phyloP scores from a whole-genome alignment of 768 basidiomycete genomes.

The Cystofilobasidium ferigula region DNA sequence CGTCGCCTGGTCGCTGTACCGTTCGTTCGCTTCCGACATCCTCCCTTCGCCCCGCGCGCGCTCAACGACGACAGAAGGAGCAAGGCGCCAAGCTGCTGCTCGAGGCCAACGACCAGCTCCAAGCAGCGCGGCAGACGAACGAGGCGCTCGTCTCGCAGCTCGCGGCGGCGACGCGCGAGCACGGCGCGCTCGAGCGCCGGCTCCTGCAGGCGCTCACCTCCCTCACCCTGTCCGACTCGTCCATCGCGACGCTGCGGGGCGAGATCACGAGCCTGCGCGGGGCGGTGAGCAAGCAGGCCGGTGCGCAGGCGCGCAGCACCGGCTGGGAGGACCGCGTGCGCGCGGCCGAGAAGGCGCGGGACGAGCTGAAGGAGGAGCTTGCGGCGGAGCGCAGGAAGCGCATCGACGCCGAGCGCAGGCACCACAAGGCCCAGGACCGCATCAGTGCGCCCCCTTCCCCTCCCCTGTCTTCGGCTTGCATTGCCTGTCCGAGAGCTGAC shows the following conservation, averaged over 20 bases:
- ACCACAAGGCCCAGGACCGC: conserved; percentile 32
- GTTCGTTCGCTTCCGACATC: too few species aligned
- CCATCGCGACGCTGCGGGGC: conserved; percentile 36
- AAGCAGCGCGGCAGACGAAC: conserved; percentile 1
- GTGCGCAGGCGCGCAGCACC: conserved; percentile 30
- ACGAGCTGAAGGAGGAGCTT: conserved; percentile 30
- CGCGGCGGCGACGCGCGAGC: conserved; percentile 13
- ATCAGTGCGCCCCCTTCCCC: conserved; percentile 28
- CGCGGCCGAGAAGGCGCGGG: conserved; percentile 32
- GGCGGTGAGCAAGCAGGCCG: conserved; percentile 30
- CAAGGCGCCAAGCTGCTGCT: conserved; percentile 3
- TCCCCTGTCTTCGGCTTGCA: not conserved
- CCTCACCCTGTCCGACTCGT: conserved; percentile 36
- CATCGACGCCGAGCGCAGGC: conserved; percentile 31
- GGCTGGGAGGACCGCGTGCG: conserved; percentile 32
- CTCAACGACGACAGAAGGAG: not conserved
- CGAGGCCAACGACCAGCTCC: conserved; percentile 20
- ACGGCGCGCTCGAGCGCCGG: conserved; percentile 25
- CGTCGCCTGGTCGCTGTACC: too few species aligned
- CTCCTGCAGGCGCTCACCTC: conserved; percentile 36
- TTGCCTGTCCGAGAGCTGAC: not conserved
- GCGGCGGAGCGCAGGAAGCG: conserved; percentile 30
- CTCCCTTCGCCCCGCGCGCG: not conserved
- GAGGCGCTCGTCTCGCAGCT: conserved; percentile 19
- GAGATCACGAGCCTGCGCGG: conserved; percentile 33